These are phyloP conservation scores for Arxiozyma slooffiae DNA, from an alignment of 1,139 yeast species.

Conservation along the genomic window DNA sequence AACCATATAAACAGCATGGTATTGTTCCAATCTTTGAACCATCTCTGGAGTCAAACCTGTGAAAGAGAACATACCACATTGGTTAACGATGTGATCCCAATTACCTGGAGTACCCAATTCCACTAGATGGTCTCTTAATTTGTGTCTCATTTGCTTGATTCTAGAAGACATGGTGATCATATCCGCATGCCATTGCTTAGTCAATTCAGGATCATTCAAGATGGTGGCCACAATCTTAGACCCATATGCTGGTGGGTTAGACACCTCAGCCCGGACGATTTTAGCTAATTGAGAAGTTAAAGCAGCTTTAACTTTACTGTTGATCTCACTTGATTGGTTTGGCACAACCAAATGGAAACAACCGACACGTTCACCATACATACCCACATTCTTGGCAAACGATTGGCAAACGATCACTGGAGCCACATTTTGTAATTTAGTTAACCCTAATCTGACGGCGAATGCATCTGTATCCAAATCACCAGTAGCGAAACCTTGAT, in stretches of 20 bases:
- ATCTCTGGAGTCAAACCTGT: conserved; percentile 77
- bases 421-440: conserved; percentile 32
- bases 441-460: conserved; percentile 75
- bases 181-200: conserved; percentile 76
- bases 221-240: conserved; percentile 83
- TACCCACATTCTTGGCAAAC: conserved; percentile 95
- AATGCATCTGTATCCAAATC: conserved; percentile 73
- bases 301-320: conserved; percentile 38
- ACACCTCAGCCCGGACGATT: conserved; percentile 72
- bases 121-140: conserved; percentile 52
- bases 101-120: conserved; percentile 69
- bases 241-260: conserved; percentile 95
- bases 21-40: conserved; percentile 66
- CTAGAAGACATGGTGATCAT: conserved; percentile 82
- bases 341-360: conserved; percentile 68
- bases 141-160: conserved; percentile 65
- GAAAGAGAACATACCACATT: conserved; percentile 95
- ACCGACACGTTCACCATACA: conserved; percentile 97
- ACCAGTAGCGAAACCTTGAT: conserved; percentile 96
- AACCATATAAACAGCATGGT: conserved; percentile 71
- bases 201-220: conserved; percentile 53
- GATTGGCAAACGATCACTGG: conserved; percentile 81
- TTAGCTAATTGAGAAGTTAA: conserved; percentile 67
- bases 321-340: conserved; percentile 26
- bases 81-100: conserved; percentile 89